These are phyloP conservation scores for Termitomyces heimii DNA, from an alignment of 768 basidiomycete species.

Conservation along the genomic window DNA sequence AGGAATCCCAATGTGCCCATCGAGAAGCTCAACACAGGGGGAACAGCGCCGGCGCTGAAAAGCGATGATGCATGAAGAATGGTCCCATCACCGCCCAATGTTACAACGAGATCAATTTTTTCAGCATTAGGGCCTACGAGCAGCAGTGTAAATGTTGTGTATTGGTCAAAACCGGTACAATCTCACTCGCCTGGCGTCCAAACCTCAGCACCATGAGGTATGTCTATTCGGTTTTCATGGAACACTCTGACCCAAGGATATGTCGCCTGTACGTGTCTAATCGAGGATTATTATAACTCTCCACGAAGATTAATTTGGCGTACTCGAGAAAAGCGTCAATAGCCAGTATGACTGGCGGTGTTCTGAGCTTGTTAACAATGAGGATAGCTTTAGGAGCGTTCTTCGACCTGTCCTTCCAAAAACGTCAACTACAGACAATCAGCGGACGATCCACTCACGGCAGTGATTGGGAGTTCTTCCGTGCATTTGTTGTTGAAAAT, in stretches of 20 bases:
- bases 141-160: not conserved
- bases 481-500: conserved; percentile 7
- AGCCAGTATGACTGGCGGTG: conserved; percentile 69
- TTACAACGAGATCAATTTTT: conserved; percentile 81
- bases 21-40: conserved; percentile 86
- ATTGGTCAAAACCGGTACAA: not conserved
- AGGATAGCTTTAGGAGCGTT: conserved; percentile 57
- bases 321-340: conserved; percentile 71
- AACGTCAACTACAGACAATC: conserved; percentile 17
- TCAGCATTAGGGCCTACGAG: conserved; percentile 40
- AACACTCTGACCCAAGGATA: conserved; percentile 62
- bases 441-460: conserved; percentile 10
- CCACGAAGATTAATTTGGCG: conserved; percentile 17
- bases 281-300: not conserved
- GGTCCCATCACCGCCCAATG: conserved; percentile 92
- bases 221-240: conserved; percentile 61
- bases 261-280: conserved; percentile 49
- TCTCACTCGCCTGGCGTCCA: conserved; percentile 55
- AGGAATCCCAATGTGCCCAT: conserved; percentile 94
- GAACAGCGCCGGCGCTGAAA: conserved; percentile 87
- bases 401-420: conserved; percentile 30
- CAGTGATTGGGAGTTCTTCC: conserved; percentile 2
- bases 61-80: conserved; percentile 90
- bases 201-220: conserved; percentile 54
- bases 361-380: conserved; percentile 77